Conservation (phyloP, 1,284 basidiomycete genomes). For the Hortiboletus rubellus region DNA sequence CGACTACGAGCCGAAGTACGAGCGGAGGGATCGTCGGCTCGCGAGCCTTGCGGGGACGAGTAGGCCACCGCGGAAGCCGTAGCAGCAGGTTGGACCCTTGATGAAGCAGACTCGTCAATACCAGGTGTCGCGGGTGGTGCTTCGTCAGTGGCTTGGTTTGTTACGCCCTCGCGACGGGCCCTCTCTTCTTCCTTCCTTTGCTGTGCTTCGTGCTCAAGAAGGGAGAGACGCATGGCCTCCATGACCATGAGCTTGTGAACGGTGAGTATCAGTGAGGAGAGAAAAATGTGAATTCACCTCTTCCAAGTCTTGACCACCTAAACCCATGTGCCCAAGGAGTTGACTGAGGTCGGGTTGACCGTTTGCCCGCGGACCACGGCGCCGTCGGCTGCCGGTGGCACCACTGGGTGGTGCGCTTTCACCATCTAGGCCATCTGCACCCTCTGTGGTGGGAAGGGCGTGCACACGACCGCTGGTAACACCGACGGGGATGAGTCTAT, state of each 20-base stretch:
- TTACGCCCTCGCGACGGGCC: slow-evolving; percentile 47
- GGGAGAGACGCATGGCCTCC: slow-evolving; percentile 96
- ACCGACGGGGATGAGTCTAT: slow-evolving; percentile 94
- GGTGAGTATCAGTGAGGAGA: slow-evolving; percentile 13
- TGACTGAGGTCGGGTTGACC: slow-evolving; percentile 55
- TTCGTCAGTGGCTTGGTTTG: slow-evolving; percentile 23
- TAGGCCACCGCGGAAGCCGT: slow-evolving; percentile 1
- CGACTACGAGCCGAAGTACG: slow-evolving; percentile 20
- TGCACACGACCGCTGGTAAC: slow-evolving; percentile 84
- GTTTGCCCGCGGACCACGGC: slow-evolving; percentile 57
- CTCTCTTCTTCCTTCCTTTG: slow-evolving; percentile 68
- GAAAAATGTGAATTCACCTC: slow-evolving; percentile 54
- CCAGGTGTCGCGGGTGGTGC: slow-evolving; percentile 14
- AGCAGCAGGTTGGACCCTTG: neutral
- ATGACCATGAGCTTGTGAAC: slow-evolving; percentile 86
- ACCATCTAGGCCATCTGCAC: slow-evolving; percentile 43
- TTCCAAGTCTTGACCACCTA: slow-evolving; percentile 82
- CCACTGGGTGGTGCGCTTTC: slow-evolving; percentile 33
- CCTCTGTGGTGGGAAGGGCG: slow-evolving; percentile 56
- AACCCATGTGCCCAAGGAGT: slow-evolving; percentile 63
- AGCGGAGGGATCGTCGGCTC: slow-evolving; percentile 12
- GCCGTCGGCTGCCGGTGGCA: slow-evolving; percentile 56
- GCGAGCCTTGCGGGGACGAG: slow-evolving; percentile 7
- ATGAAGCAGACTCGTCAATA: slow-evolving; percentile 3
- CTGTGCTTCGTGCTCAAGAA: slow-evolving; percentile 88